These are phyloP conservation scores for Diaporthe vexans DNA, from an alignment of 2,329 filamentous ascomycete species.

Conservation along the genomic window DNA sequence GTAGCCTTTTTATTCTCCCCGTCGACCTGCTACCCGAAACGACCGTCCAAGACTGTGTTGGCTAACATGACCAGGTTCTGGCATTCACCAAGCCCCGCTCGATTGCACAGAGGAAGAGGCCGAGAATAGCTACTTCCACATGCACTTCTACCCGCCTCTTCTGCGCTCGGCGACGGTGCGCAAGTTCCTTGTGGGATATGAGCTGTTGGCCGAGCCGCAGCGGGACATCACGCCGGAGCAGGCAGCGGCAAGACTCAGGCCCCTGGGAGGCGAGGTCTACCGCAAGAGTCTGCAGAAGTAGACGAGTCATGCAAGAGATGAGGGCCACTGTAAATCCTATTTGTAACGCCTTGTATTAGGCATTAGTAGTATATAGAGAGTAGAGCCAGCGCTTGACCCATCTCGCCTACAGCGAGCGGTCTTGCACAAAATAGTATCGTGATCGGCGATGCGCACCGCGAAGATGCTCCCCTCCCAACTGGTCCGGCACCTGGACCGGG, in stretches of 20 bases:
- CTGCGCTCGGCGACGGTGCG: conserved; percentile 92
- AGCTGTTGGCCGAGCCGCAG: conserved; percentile 97
- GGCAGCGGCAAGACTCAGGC: conserved; percentile 82
- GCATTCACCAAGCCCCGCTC: conserved; percentile 94
- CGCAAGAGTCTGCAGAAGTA: conserved; percentile 69
- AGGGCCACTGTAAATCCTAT: conserved; percentile 11
- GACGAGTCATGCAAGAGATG: neutral
- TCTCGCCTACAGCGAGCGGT: neutral
- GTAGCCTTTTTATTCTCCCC: neutral
- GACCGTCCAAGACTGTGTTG: conserved; percentile 35
- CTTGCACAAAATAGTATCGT: neutral
- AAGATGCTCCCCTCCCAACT: no score
- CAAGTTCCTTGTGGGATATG: conserved; percentile 97
- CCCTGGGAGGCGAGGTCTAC: conserved; percentile 87
- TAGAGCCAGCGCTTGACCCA: neutral
- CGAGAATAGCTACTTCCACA: conserved; percentile 90
- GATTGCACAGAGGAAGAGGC: conserved; percentile 85
- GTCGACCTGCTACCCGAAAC: neutral
- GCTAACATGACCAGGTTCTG: conserved; percentile 73
- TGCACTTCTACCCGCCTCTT: conserved; percentile 97
- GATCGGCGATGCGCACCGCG: neutral
- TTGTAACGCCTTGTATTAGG: neutral
- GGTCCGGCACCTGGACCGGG: no score
- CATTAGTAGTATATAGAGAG: conserved; percentile 17
- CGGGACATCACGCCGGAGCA: conserved; percentile 98